These are phyloP conservation scores for Camelina neglecta DNA, from an alignment of 345 rosid species.

Conservation along the genomic window DNA sequence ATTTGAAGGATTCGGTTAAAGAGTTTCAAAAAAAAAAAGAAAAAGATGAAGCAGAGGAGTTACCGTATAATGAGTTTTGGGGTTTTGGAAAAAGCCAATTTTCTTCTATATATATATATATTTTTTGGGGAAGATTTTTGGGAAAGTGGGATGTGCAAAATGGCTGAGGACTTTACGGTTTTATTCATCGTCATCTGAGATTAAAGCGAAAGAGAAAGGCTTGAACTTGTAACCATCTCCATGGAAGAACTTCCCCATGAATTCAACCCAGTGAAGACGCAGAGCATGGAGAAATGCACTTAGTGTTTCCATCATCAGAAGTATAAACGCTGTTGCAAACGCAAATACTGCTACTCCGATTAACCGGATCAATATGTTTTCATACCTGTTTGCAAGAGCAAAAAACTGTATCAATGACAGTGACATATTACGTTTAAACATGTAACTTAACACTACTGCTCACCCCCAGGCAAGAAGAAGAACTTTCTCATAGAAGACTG, in stretches of 20 bases:
- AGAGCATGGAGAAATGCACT: conserved; percentile 95
- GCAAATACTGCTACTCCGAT: conserved; percentile 85
- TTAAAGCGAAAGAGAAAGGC: conserved; percentile 77
- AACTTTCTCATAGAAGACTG: conserved; percentile 96
- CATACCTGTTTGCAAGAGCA: conserved; percentile 61
- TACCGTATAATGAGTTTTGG: conserved; percentile 40
- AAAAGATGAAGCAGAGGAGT: conserved; percentile 13
- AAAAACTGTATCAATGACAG: neutral
- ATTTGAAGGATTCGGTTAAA: conserved; percentile 34
- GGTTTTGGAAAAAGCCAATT: conserved; percentile 20
- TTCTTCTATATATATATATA: conserved; percentile 30
- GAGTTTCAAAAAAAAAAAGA: neutral
- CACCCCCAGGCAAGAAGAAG: conserved; percentile 97
- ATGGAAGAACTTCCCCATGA: conserved; percentile 83
- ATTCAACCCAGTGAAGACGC: conserved; percentile 99
- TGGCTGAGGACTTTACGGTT: conserved; percentile 11
- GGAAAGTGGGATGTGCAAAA: conserved; percentile 34
- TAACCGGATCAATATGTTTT: conserved; percentile 68
- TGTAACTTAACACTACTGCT: conserved; percentile 38
- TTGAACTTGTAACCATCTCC: conserved; percentile 97
- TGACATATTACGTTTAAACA: neutral
- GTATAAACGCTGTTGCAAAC: conserved; percentile 93
- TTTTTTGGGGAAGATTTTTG: neutral
- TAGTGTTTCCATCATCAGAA: conserved; percentile 96
- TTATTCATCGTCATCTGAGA: conserved; percentile 72